A percentile compares a stretch with the other conserved stretches of the same genome.
Conservation (phyloP, 352 stramenopile species). For the Phytophthora syringae region DNA sequence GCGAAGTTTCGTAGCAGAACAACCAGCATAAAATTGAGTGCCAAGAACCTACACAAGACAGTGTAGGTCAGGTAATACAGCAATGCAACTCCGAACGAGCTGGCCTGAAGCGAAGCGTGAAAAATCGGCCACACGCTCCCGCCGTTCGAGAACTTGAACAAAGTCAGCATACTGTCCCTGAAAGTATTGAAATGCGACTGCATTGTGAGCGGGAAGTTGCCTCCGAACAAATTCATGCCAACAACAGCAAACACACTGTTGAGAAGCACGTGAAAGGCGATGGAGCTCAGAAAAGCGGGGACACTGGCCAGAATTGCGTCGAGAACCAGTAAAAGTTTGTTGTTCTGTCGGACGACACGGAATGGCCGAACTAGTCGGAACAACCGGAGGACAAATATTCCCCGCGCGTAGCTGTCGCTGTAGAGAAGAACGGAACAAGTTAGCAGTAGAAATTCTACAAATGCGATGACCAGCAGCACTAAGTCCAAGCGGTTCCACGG, state of each 20-base stretch:
- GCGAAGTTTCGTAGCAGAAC: conserved; percentile 85
- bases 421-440: conserved; percentile 63
- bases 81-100: conserved; percentile 60
- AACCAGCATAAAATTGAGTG: conserved; percentile 89
- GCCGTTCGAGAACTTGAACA: conserved; percentile 88
- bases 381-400: conserved; percentile 80
- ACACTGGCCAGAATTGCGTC: conserved; percentile 75
- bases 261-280: conserved; percentile 64
- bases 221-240: conserved; percentile 84
- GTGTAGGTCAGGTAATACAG: conserved; percentile 82
- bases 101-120: conserved; percentile 66
- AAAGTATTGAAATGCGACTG: conserved; percentile 87
- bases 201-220: conserved; percentile 75
- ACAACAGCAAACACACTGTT: conserved; percentile 86
- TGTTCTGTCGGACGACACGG: conserved; percentile 77
- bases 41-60: conserved; percentile 69
- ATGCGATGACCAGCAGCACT: conserved; percentile 65
- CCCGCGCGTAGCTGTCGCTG: conserved; percentile 68
- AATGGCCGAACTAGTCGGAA: conserved; percentile 84
- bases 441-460: conserved; percentile 74
- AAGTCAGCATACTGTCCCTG: conserved; percentile 79
- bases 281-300: conserved; percentile 70
- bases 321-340: conserved; percentile 72
- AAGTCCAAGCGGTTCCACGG: conserved; percentile 87
- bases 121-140: conserved; percentile 87